Conservation (phyloP, 805 yeast genomes). For the Hanseniaspora meyeri region DNA sequence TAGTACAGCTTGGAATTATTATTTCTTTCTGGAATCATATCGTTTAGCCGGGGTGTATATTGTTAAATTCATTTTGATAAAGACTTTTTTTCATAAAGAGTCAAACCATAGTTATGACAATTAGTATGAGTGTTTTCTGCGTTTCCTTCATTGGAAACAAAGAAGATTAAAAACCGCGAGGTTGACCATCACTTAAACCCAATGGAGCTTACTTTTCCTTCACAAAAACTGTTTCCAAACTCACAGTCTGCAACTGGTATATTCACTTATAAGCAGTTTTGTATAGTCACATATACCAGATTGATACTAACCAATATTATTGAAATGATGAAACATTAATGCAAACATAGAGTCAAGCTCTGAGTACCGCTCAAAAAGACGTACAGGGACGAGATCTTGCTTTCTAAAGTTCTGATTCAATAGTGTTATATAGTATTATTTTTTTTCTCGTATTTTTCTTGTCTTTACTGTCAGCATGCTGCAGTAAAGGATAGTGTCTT, state of each 20-base stretch:
- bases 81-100: constrained; percentile 2
- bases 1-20: constrained; percentile 4
- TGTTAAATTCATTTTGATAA: constrained; percentile 13
- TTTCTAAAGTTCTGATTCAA: constrained; percentile 17
- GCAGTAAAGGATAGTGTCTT: no score
- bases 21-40: neutral
- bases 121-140: constrained; percentile 29
- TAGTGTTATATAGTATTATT: neutral
- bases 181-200: constrained; percentile 37
- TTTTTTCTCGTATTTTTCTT: neutral
- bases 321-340: constrained; percentile 56
- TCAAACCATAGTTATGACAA: constrained; percentile 70
- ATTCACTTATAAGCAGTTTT: neutral
- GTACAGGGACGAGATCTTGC: constrained; percentile 60
- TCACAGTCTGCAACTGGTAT: constrained; percentile 13
- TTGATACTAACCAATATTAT: constrained; percentile 22
- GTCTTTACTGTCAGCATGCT: no score
- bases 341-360: constrained; percentile 90
- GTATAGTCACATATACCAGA: constrained; percentile 62
- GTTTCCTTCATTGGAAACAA: neutral
- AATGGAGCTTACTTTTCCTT: constrained; percentile 74
- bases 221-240: constrained; percentile 34
- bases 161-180: constrained; percentile 17
- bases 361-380: constrained; percentile 34
- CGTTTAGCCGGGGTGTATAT: constrained; percentile 11